Percentiles rank a stretch among this genome's conserved stretches.
Evolutionary conservation across 2,329 filamentous ascomycete species (phyloP).

Genomic region (Phymatotrichopsis omnivora): DNA sequence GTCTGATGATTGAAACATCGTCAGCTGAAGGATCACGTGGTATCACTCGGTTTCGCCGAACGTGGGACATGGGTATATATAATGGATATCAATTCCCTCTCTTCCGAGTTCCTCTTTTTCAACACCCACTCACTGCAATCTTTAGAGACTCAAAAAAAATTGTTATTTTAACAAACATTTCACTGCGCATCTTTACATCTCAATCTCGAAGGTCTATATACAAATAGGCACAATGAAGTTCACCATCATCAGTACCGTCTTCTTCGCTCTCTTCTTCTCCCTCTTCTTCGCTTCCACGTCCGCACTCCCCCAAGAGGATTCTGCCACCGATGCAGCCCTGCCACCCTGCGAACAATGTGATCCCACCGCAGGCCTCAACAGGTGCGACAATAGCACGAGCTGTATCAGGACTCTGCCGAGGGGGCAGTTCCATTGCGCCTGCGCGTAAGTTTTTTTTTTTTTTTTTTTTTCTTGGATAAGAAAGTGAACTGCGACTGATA

Average conservation of each 20-base stretch:
- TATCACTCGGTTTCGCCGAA: too few relatives aligned
- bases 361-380: neutral
- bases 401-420: constrained; percentile 13
- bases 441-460: constrained; percentile 20
- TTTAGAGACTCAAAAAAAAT: too few relatives aligned
- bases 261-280: constrained; percentile 1
- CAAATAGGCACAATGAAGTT: constrained; percentile 13
- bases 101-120: too few relatives aligned
- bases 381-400: constrained; percentile 26
- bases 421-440: constrained; percentile 22
- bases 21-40: too few relatives aligned
- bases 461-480: neutral
- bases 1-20: too few relatives aligned
- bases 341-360: constrained; percentile 15
- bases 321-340: too few relatives aligned
- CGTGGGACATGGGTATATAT: too few relatives aligned
- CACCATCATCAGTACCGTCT: constrained; percentile 1
- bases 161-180: too few relatives aligned
- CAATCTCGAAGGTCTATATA: too few relatives aligned
- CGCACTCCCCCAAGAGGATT: neutral
- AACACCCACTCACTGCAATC: too few relatives aligned
- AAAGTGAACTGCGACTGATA: neutral
- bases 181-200: too few relatives aligned
- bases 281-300: constrained; percentile 5
- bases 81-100: too few relatives aligned